Base-by-base conservation (phyloP, 2,329 filamentous ascomycete species). In the Stachybotrys chlorohalonatus region DNA sequence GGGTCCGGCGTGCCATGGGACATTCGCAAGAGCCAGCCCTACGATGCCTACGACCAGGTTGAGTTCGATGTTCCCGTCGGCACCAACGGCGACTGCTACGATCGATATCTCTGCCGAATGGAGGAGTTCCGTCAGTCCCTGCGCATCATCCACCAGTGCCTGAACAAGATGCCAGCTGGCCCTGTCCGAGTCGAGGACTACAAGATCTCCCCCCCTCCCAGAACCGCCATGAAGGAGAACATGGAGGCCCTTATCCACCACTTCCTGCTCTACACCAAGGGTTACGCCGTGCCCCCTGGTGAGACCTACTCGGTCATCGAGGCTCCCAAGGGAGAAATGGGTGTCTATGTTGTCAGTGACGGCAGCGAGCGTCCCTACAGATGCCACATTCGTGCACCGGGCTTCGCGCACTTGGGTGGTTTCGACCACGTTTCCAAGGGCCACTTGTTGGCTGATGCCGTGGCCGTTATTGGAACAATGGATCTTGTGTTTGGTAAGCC, bases 271-370 rank as follows among this genome's bases (percentile, higher is more conserved):
- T 99, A 93, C 80, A 97, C 92, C 73, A 99, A 99, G 83, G 94
- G 94, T 56, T 99, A 99, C 75, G 83, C 90, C 49, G 94, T 99
- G 5, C 94, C 94, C 48, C 94, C 95, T 7, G 95, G 94, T 59
- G 94, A 99, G 80, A 99, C 94, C 6, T 99, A 99, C 80, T 92
- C 87, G 50, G 93, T 88, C 58, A 99, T 99, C 61, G 94, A 99
- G 80, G 94, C 95, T n/a, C 94, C 94, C 57, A 99, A 99, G 86
- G 94, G 94, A 66, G 94, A 99, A 79, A 99, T 99, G 94, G 94
- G 88, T 71, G 94, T 99, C 49, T 99, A 88, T 71, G 77, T 99
- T 52, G 94, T 99, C 66, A 95, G 89, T 69, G 94, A 99, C 69
- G 94, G 94, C 60, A 94, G 86, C 70, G 94, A 99, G 82, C 82